A percentile compares a stretch with the other conserved stretches of the same genome.
Conservation (phyloP, 345 rosid species). For the Carallia brachiata region DNA sequence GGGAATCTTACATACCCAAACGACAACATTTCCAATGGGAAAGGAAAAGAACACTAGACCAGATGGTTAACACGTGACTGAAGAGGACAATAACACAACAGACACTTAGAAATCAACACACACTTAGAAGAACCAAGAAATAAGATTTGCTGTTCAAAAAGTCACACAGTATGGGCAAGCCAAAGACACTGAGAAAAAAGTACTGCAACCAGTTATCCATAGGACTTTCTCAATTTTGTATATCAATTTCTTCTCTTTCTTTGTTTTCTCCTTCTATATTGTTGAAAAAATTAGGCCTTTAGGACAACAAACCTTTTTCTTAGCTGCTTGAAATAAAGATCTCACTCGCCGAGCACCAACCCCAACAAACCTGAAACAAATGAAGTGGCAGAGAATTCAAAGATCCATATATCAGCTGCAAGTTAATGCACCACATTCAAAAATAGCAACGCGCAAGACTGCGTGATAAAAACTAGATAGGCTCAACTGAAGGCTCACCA, state of each 20-base stretch:
- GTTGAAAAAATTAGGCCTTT: not conserved
- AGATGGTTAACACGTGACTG: too few species aligned
- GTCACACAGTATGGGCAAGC: too few species aligned
- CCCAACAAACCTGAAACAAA: constrained; percentile 86
- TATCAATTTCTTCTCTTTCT: not conserved
- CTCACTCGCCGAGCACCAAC: constrained; percentile 97
- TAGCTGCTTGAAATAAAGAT: constrained; percentile 96
- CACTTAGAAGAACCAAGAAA: not conserved
- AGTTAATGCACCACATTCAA: too few species aligned
- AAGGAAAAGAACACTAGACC: too few species aligned
- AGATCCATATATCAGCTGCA: too few species aligned
- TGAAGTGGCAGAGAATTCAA: not conserved
- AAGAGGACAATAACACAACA: not conserved
- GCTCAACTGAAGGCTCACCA: too few species aligned
- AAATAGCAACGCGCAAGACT: too few species aligned
- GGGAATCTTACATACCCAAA: too few species aligned
- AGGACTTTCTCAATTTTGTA: not conserved
- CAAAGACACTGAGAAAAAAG: not conserved
- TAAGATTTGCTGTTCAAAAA: too few species aligned
- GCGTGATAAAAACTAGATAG: too few species aligned
- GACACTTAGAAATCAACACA: not conserved
- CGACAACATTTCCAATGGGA: too few species aligned
- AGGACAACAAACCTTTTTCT: constrained; percentile 63
- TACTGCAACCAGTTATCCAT: not conserved
- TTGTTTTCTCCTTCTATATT: not conserved